Base-by-base conservation (phyloP, 495 filamentous ascomycete species). In the Penicillium simplicissimum region DNA sequence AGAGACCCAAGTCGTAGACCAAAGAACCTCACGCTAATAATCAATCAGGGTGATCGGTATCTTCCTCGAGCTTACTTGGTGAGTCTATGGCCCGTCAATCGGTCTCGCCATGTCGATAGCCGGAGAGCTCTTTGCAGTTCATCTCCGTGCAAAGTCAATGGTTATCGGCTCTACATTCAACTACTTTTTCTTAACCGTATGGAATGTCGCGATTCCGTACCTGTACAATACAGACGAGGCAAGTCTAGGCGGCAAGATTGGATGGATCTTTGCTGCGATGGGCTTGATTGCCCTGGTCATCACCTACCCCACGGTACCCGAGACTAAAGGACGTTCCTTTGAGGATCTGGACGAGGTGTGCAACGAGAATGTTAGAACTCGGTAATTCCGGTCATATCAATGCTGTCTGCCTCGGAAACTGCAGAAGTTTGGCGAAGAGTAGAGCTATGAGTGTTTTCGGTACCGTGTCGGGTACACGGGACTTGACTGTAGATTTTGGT, bases 291-390 rank as follows among this genome's bases (percentile, higher is more conserved):
- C 37, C 4, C 33, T 52, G 25, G 17, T 60, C 3, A 42, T 71
- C 13, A 53, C 71, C 23, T 71, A 58, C 51, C 66, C 66, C 25
- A 61, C 69, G 42, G 58, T 69, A 14, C 71, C 71, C 0, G 73
- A 75, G 54, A 73, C 68, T 8, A 72, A 71, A 58, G 63, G 57
- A 9, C 66, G 59, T 8, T 61, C 63, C 1, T 58, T 71, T 34
- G 69, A 65, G 54, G 70, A 73, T 31, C 45, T 76, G 60, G 65
- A 68, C 34, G 57, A 66, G 36, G 60, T 66, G 65, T 68, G 66
- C 48, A 53, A 51, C 10, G 37, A 40, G 35, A 37, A 43, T 0
- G 37, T 66, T 15, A 21, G 54, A 23, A 57, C 63, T 33, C 38
- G 61, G 10, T 21, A 48, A 35, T 71, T 71, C 49, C 55, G 45